A percentile compares a stretch with the other conserved stretches of the same genome.
phyloP scores from a whole-genome alignment of 495 filamentous ascomycete genomes.

The Neurospora discreta region DNA sequence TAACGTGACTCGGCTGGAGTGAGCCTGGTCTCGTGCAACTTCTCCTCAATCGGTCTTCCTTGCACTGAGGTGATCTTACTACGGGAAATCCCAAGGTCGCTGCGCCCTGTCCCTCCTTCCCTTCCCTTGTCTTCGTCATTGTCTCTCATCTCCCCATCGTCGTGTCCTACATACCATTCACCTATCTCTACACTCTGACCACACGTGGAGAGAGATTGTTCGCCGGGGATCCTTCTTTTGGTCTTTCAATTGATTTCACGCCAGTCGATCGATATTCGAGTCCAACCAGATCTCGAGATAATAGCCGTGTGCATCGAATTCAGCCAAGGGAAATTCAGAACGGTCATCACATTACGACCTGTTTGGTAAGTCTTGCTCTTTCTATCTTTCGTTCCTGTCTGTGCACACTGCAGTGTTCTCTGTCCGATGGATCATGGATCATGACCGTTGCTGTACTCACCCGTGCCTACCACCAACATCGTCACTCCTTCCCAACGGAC shows the following conservation, averaged over 20 bases:
- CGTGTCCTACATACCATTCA: neutral
- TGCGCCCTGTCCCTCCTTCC: neutral
- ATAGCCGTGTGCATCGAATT: neutral
- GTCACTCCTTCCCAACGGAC: slow-evolving; percentile 5
- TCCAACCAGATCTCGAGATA: neutral
- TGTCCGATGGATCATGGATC: neutral
- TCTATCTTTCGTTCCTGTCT: neutral
- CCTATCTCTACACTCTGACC: neutral
- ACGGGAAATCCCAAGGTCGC: neutral
- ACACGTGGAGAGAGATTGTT: neutral
- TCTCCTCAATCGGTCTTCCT: neutral
- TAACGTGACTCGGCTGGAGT: neutral
- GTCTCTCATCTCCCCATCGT: neutral
- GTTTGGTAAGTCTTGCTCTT: slow-evolving; percentile 4
- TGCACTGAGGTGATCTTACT: neutral
- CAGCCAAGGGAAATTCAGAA: neutral
- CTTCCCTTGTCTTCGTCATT: neutral
- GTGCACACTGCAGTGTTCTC: neutral
- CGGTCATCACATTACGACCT: neutral
- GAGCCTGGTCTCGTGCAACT: neutral
- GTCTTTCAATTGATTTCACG: neutral
- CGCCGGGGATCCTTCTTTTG: neutral
- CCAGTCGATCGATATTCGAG: neutral
- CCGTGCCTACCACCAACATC: slow-evolving; percentile 1
- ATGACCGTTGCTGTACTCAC: neutral